phyloP scores from a whole-genome alignment of 257 asterid species.

The Ocimum tenuiflorum region DNA sequence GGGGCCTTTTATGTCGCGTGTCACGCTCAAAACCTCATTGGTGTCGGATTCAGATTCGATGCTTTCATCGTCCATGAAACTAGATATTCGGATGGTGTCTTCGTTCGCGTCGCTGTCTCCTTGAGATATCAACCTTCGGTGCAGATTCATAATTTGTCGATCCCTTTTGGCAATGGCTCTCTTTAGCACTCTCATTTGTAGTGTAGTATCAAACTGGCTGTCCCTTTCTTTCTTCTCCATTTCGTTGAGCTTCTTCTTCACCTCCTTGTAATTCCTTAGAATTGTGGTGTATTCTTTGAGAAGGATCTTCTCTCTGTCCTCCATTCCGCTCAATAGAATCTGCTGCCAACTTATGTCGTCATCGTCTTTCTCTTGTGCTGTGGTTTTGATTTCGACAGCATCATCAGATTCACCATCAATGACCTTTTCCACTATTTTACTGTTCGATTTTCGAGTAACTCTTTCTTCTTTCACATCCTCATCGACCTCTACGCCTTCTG shows the following conservation, averaged over 20 bases:
- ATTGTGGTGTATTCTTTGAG: slow-evolving; percentile 42
- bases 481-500: slow-evolving; percentile 19
- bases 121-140: slow-evolving; percentile 13
- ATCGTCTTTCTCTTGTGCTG: slow-evolving; percentile 10
- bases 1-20: not conserved
- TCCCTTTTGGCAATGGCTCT: slow-evolving; percentile 28
- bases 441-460: not conserved
- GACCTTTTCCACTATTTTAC: not conserved
- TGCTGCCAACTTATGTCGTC: slow-evolving; percentile 49
- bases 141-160: slow-evolving; percentile 29
- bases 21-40: not conserved
- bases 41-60: not conserved
- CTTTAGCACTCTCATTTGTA: slow-evolving; percentile 34
- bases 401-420: not conserved
- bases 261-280: slow-evolving; percentile 41
- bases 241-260: slow-evolving; percentile 33
- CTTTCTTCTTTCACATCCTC: slow-evolving; percentile 13
- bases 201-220: slow-evolving; percentile 25
- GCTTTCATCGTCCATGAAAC: not conserved
- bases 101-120: slow-evolving; percentile 10
- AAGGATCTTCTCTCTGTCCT: slow-evolving; percentile 46
- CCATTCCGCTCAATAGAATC: slow-evolving; percentile 46
- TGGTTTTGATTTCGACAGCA: not conserved
- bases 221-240: slow-evolving; percentile 39
- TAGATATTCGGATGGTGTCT: not conserved